Percentiles rank a stretch among this genome's conserved stretches.
These are phyloP conservation scores for Plasmodium knowlesi DNA, from an alignment of 169 alveolate genomes.

Conservation along the genomic window DNA sequence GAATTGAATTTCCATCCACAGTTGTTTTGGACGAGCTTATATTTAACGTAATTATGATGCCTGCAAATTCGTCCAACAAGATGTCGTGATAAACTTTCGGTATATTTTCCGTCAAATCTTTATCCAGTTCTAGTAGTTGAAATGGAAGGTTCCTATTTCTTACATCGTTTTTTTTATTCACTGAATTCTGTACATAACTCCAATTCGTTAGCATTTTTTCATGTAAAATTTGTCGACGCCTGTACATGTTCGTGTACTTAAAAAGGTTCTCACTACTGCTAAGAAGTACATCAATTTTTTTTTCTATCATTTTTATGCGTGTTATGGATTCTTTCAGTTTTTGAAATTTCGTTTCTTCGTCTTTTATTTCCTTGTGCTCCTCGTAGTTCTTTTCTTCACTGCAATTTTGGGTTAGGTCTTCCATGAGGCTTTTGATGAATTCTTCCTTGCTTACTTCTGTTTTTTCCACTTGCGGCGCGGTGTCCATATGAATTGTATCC, in stretches of 20 bases:
- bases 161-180: slow-evolving; percentile 48
- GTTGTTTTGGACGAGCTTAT: slow-evolving; percentile 71
- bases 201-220: slow-evolving; percentile 83
- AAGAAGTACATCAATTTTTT: slow-evolving; percentile 74
- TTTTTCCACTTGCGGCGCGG: not conserved
- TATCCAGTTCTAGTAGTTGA: slow-evolving; percentile 81
- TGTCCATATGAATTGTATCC: not conserved
- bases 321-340: slow-evolving; percentile 37
- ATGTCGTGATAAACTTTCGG: slow-evolving; percentile 81
- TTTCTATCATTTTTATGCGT: slow-evolving; percentile 66
- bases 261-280: slow-evolving; percentile 75
- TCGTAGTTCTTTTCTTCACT: slow-evolving; percentile 43
- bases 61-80: slow-evolving; percentile 82
- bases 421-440: slow-evolving; percentile 4
- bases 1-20: slow-evolving; percentile 38
- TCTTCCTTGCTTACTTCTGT: not conserved
- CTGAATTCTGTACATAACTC: slow-evolving; percentile 76
- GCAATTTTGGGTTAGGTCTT: slow-evolving; percentile 5
- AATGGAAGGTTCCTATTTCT: slow-evolving; percentile 85
- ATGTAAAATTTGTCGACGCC: slow-evolving; percentile 82
- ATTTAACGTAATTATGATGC: slow-evolving; percentile 84
- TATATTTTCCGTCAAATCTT: slow-evolving; percentile 78
- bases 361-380: slow-evolving; percentile 13
- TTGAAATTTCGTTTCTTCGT: slow-evolving; percentile 47
- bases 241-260: slow-evolving; percentile 79